phyloP scores from a whole-genome alignment of 306 rosid species.

The Quercus rubra region DNA sequence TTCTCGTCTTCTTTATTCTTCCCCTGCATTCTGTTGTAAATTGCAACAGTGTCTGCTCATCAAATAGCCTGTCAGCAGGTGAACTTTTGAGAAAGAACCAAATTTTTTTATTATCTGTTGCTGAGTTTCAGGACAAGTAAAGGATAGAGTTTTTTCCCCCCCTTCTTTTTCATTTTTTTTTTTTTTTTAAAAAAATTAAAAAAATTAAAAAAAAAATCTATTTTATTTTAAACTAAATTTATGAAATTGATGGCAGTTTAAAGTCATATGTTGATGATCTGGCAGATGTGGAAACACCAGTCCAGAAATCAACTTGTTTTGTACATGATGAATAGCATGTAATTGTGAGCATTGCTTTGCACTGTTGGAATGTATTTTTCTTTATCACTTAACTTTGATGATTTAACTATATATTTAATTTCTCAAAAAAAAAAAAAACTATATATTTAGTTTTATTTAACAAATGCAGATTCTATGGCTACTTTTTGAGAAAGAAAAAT shows the following conservation, averaged over 20 bases:
- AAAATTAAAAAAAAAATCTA: too few species aligned
- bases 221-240: background rate
- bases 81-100: background rate
- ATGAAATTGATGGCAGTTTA: background rate
- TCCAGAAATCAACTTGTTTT: background rate
- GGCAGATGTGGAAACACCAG: background rate
- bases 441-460: background rate
- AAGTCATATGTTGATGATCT: background rate
- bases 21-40: background rate
- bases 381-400: background rate
- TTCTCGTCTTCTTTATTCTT: background rate
- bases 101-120: background rate
- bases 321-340: background rate
- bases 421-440: too few species aligned
- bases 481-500: constrained; percentile 12
- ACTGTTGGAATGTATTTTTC: background rate
- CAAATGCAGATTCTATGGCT: background rate
- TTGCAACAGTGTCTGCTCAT: background rate
- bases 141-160: background rate
- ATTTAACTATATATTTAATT: background rate
- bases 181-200: too few species aligned
- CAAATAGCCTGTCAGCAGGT: background rate
- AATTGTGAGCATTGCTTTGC: background rate
- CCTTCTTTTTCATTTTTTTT: background rate
- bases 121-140: background rate